Conservation (phyloP, 208 protist species). For the Naegleria gruberi region DNA sequence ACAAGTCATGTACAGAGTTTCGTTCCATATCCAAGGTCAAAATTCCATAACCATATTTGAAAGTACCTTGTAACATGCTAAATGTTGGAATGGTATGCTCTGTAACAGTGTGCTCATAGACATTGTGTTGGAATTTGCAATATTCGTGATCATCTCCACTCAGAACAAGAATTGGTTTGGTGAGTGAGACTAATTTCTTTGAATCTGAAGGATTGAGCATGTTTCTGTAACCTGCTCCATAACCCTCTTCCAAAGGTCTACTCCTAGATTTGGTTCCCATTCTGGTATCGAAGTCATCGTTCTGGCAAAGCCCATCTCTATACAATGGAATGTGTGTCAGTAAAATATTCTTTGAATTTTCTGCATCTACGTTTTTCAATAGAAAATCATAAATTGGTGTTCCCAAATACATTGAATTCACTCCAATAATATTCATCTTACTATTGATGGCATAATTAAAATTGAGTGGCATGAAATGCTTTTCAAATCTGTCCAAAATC, state of each 20-base stretch:
- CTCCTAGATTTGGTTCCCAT: neutral
- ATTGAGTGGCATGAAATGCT: neutral
- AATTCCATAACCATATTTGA: neutral
- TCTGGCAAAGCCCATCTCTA: neutral
- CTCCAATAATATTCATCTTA: neutral
- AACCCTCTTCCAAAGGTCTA: neutral
- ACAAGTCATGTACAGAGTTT: neutral
- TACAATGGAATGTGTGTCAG: neutral
- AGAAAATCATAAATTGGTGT: neutral
- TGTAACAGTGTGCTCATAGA: neutral
- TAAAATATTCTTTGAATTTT: neutral
- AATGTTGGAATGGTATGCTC: slow-evolving; percentile 2
- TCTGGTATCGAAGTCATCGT: neutral
- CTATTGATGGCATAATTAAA: neutral
- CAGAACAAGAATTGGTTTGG: neutral
- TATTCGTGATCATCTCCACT: neutral
- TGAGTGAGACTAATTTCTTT: neutral
- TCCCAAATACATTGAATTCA: neutral
- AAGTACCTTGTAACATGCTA: neutral
- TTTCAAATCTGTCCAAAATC: neutral
- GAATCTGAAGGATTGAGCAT: neutral
- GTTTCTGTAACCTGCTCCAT: neutral
- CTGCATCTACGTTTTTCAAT: neutral
- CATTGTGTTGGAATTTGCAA: neutral
- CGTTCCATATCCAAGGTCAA: neutral